Evolutionary conservation across 805 yeast species (phyloP).

Genomic region (Torulaspora delbrueckii): DNA sequence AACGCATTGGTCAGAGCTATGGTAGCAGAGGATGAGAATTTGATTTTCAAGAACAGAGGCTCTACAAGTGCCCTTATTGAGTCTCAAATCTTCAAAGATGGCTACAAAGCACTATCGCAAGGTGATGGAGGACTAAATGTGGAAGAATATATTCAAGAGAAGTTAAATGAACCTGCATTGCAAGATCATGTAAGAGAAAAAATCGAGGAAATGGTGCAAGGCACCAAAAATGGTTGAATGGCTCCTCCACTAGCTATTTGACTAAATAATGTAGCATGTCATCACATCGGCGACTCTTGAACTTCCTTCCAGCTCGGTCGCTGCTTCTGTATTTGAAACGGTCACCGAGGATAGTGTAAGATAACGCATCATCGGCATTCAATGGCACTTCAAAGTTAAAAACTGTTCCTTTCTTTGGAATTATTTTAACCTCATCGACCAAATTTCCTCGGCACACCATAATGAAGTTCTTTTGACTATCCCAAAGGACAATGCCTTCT

Average conservation of each 20-base stretch:
- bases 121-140: conserved; percentile 20
- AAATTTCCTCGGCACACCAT: conserved; percentile 39
- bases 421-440: conserved; percentile 60
- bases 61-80: conserved; percentile 34
- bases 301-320: conserved; percentile 80
- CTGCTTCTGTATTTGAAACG: conserved; percentile 68
- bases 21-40: conserved; percentile 29
- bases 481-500: conserved; percentile 79
- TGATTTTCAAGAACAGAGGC: conserved; percentile 34
- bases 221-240: neutral
- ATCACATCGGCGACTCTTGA: conserved; percentile 72
- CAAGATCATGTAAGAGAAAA: conserved; percentile 17
- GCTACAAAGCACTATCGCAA: conserved; percentile 21
- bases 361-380: conserved; percentile 40
- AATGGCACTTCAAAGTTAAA: conserved; percentile 50
- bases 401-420: conserved; percentile 63
- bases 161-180: conserved; percentile 21
- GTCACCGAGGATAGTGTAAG: conserved; percentile 71
- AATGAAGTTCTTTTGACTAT: conserved; percentile 67
- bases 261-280: conserved; percentile 40
- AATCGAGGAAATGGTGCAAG: conserved; percentile 6
- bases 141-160: conserved; percentile 17
- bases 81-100: conserved; percentile 29
- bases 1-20: conserved; percentile 23
- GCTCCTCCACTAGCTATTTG: neutral